phyloP scores from a whole-genome alignment of 345 rosid species.

The Brassica nigra region DNA sequence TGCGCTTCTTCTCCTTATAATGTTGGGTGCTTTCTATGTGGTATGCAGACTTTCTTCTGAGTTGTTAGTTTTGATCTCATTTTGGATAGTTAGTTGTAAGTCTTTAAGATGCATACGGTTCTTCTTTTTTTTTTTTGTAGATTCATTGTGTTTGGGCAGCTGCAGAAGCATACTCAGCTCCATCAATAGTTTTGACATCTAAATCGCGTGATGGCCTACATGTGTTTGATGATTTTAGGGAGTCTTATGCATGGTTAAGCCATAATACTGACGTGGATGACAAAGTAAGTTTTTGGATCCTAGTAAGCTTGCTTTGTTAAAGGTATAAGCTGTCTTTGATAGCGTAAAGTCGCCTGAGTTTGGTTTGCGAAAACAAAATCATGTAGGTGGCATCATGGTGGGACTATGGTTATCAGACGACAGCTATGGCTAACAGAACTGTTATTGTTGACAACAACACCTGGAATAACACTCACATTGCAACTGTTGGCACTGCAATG shows the following conservation, averaged over 20 bases:
- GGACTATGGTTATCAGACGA: slow-evolving; percentile 99
- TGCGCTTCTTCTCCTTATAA: slow-evolving; percentile 77
- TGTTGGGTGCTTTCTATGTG: slow-evolving; percentile 98
- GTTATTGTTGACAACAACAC: slow-evolving; percentile 98
- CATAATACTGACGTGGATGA: slow-evolving; percentile 99
- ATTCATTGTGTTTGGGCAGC: slow-evolving; percentile 99
- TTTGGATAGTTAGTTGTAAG: slow-evolving; percentile 17
- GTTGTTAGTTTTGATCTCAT: slow-evolving; percentile 6
- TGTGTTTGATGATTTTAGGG: slow-evolving; percentile 98
- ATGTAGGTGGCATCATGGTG: slow-evolving; percentile 99
- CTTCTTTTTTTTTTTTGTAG: slow-evolving; percentile 45
- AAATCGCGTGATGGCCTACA: slow-evolving; percentile 76
- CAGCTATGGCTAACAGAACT: slow-evolving; percentile 99
- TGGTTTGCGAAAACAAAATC: slow-evolving; percentile 17
- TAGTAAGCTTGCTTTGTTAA: slow-evolving; percentile 6
- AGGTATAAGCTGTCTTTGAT: slow-evolving; percentile 17
- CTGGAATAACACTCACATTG: slow-evolving; percentile 99
- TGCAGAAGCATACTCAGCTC: slow-evolving; percentile 99
- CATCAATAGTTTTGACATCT: slow-evolving; percentile 94
- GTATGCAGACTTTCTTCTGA: slow-evolving; percentile 48
- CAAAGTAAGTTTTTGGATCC: slow-evolving; percentile 56
- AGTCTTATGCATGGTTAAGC: slow-evolving; percentile 92
- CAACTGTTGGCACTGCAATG: slow-evolving; percentile 99
- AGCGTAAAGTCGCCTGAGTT: slow-evolving; percentile 26
- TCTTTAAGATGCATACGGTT: slow-evolving; percentile 2